These are phyloP conservation scores for Dothistroma pini DNA, from an alignment of 2,329 filamentous ascomycete species.

Conservation along the genomic window DNA sequence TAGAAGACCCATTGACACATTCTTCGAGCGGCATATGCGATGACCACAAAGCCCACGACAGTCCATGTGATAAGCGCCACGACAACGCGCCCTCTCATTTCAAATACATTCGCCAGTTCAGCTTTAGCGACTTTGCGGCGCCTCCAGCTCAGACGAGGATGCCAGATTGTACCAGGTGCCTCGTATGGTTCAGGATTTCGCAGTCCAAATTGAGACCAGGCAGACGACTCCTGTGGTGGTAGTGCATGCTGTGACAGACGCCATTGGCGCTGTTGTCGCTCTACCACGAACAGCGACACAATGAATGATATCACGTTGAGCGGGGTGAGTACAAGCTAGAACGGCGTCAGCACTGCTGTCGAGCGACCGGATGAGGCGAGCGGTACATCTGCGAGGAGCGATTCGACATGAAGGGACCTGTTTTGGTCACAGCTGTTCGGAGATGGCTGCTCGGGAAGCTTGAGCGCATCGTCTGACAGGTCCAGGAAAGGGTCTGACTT, in stretches of 20 bases:
- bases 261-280: conserved; percentile 53
- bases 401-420: conserved; percentile 6
- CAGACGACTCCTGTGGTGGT: conserved; percentile 33
- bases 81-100: conserved; percentile 55
- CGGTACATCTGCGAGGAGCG: conserved; percentile 26
- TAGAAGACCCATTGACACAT: conserved; percentile 22
- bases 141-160: conserved; percentile 30
- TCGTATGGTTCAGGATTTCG: conserved; percentile 45
- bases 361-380: conserved; percentile 7
- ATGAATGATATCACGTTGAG: conserved; percentile 63
- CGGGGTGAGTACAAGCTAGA: conserved; percentile 55
- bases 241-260: conserved; percentile 39
- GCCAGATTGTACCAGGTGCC: conserved; percentile 33
- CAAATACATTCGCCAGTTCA: conserved; percentile 62
- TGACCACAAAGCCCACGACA: conserved; percentile 21
- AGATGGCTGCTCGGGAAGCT: conserved; percentile 22
- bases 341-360: conserved; percentile 4
- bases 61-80: conserved; percentile 44
- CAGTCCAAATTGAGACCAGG: conserved; percentile 35
- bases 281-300: conserved; percentile 61
- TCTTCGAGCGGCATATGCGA: conserved; percentile 21
- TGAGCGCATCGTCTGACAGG: conserved; percentile 28
- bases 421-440: conserved; percentile 16
- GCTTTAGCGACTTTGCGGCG: conserved; percentile 56
- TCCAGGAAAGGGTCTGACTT: conserved; percentile 31